A percentile compares a stretch with the other conserved stretches of the same genome.
These are phyloP conservation scores for Stromatinia cepivora DNA, from an alignment of 2,329 filamentous ascomycete species.

Conservation along the genomic window DNA sequence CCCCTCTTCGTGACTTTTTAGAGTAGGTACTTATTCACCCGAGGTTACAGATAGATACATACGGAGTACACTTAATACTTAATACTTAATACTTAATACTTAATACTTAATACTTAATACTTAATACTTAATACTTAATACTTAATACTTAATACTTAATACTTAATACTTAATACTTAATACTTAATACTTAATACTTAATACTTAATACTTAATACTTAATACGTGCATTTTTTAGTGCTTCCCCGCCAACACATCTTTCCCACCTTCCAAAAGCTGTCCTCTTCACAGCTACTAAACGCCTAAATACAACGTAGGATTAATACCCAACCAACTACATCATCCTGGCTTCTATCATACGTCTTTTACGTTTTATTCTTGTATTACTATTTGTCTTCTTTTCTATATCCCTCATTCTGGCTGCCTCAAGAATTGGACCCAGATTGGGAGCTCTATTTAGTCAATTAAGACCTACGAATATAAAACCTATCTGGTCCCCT, in stretches of 20 bases:
- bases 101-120: too few species aligned
- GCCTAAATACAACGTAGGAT: slow-evolving; percentile 5
- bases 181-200: too few species aligned
- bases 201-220: neutral
- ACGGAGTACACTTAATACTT: neutral
- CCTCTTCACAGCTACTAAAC: neutral
- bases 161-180: too few species aligned
- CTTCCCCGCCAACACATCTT: neutral
- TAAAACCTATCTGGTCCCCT: slow-evolving; percentile 21
- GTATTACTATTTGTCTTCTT: slow-evolving; percentile 58
- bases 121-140: too few species aligned
- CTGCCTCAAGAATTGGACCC: slow-evolving; percentile 49
- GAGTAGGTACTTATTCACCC: neutral
- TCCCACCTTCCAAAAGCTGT: slow-evolving; percentile 5
- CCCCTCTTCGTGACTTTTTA: neutral
- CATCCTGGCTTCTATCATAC: slow-evolving; percentile 24
- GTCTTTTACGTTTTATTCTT: slow-evolving; percentile 45
- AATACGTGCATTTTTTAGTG: neutral
- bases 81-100: too few species aligned
- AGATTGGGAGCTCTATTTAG: slow-evolving; percentile 60
- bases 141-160: too few species aligned
- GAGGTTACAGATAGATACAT: neutral
- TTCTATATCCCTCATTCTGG: slow-evolving; percentile 62
- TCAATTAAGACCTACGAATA: slow-evolving; percentile 49
- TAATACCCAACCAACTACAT: slow-evolving; percentile 6